These are phyloP conservation scores for Clavariopsis aquatica DNA, from an alignment of 495 filamentous ascomycete species.

Conservation along the genomic window DNA sequence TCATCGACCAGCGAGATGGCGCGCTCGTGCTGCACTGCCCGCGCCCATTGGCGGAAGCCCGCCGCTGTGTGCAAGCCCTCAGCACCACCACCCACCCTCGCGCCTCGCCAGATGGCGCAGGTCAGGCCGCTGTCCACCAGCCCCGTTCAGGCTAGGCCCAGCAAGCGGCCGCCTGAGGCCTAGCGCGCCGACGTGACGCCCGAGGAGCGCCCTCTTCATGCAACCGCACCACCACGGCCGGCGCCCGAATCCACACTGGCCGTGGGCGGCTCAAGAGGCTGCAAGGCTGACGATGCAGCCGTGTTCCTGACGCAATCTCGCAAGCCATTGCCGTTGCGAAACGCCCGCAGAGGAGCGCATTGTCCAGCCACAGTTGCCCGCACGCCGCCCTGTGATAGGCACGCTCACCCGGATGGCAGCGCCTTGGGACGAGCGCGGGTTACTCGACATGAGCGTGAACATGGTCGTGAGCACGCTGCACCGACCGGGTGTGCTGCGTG, in stretches of 20 bases:
- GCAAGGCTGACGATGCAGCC: conserved; percentile 36
- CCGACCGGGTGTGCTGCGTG: neutral
- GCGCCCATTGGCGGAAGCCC: conserved; percentile 11
- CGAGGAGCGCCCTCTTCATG: conserved; percentile 26
- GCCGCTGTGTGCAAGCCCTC: conserved; percentile 15
- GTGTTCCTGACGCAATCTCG: conserved; percentile 41
- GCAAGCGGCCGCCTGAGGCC: neutral
- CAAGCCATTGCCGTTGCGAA: conserved; percentile 37
- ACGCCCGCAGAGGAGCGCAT: conserved; percentile 26
- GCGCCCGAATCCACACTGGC: conserved; percentile 10
- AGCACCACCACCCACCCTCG: neutral
- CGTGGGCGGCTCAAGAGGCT: conserved; percentile 34
- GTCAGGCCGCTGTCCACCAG: conserved; percentile 1
- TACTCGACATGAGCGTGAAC: conserved; percentile 22
- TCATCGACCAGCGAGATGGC: conserved; percentile 30
- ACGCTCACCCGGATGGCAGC: conserved; percentile 33
- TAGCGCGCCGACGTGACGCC: conserved; percentile 19
- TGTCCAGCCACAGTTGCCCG: conserved; percentile 25
- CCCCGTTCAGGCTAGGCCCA: neutral
- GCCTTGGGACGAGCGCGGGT: conserved; percentile 2
- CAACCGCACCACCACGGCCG: conserved; percentile 1
- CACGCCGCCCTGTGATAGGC: conserved; percentile 26
- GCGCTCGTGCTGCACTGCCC: conserved; percentile 19
- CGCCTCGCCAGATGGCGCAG: conserved; percentile 8
- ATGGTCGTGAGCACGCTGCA: conserved; percentile 15